A percentile compares a stretch with the other conserved stretches of the same genome.
phyloP scores from a whole-genome alignment of 441 rosid species.

The Gossypium davidsonii region DNA sequence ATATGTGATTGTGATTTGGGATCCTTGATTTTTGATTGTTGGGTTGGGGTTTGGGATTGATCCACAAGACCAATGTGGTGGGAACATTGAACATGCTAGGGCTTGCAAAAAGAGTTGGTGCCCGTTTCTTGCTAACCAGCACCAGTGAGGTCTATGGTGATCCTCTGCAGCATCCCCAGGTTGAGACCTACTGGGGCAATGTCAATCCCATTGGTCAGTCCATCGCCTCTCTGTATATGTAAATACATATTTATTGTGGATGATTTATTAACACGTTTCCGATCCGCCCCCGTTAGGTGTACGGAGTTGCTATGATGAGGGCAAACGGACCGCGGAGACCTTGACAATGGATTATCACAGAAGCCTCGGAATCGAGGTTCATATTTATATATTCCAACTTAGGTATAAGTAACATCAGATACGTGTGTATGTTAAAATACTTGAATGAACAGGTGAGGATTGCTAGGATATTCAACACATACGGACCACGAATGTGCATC shows the following conservation, averaged over 20 bases:
- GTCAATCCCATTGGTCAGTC: conserved; percentile 69
- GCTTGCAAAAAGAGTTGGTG: conserved; percentile 70
- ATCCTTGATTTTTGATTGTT: conserved; percentile 25
- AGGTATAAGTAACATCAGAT: neutral
- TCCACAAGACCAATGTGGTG: conserved; percentile 72
- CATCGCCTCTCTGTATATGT: no score
- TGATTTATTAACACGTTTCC: neutral
- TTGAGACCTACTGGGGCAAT: conserved; percentile 80
- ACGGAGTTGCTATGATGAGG: conserved; percentile 75
- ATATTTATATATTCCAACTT: neutral
- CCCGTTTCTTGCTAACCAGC: conserved; percentile 64
- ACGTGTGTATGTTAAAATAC: no score
- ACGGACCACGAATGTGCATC: conserved; percentile 85
- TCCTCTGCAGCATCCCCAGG: conserved; percentile 78
- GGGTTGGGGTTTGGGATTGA: neutral
- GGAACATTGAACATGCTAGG: conserved; percentile 83
- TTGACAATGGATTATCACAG: conserved; percentile 72
- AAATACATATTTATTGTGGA: neutral
- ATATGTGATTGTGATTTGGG: neutral
- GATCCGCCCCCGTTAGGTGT: conserved; percentile 35
- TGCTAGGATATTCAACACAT: conserved; percentile 78
- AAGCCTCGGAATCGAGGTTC: conserved; percentile 62
- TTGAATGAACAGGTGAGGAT: conserved; percentile 49
- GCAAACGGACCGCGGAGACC: conserved; percentile 74
- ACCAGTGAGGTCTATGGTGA: conserved; percentile 87